phyloP scores from a whole-genome alignment of 2,329 filamentous ascomycete species.

The Capronia epimyces region DNA sequence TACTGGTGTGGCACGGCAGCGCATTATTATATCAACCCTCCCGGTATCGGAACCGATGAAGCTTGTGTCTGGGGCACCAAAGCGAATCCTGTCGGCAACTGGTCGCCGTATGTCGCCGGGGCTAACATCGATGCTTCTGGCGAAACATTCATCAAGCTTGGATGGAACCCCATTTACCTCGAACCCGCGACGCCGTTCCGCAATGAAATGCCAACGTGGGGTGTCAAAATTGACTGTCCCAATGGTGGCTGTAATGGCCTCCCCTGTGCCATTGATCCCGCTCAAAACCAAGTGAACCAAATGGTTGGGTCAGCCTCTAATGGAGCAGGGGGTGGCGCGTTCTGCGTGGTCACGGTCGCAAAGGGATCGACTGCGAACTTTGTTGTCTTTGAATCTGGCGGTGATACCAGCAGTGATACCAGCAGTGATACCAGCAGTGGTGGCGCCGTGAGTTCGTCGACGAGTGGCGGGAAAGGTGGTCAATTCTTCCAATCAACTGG shows the following conservation, averaged over 20 bases:
- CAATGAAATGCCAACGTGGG: slow-evolving; percentile 57
- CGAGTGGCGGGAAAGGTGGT: slow-evolving; percentile 8
- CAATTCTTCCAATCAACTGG: slow-evolving; percentile 12
- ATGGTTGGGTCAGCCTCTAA: slow-evolving; percentile 54
- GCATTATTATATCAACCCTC: slow-evolving; percentile 75
- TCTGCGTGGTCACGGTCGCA: slow-evolving; percentile 71
- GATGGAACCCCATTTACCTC: slow-evolving; percentile 70
- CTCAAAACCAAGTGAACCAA: slow-evolving; percentile 50
- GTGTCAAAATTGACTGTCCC: slow-evolving; percentile 65
- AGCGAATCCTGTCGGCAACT: slow-evolving; percentile 63
- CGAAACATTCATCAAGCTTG: slow-evolving; percentile 67
- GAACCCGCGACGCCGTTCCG: slow-evolving; percentile 50
- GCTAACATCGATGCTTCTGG: slow-evolving; percentile 63
- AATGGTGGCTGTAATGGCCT: slow-evolving; percentile 62
- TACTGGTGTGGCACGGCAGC: slow-evolving; percentile 71
- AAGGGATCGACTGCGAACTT: slow-evolving; percentile 62
- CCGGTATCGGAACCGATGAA: slow-evolving; percentile 54
- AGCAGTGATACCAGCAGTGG: slow-evolving; percentile 1
- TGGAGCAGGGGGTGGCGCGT: slow-evolving; percentile 63
- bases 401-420: slow-evolving; percentile 34
- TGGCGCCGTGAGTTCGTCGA: not conserved
- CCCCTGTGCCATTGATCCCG: slow-evolving; percentile 67
- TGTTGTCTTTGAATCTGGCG: slow-evolving; percentile 51
- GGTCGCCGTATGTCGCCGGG: slow-evolving; percentile 70
- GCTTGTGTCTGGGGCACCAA: slow-evolving; percentile 68